Evolutionary conservation across 2,329 filamentous ascomycete genomes (phyloP).

Genomic region (Fusarium robinianum): DNA sequence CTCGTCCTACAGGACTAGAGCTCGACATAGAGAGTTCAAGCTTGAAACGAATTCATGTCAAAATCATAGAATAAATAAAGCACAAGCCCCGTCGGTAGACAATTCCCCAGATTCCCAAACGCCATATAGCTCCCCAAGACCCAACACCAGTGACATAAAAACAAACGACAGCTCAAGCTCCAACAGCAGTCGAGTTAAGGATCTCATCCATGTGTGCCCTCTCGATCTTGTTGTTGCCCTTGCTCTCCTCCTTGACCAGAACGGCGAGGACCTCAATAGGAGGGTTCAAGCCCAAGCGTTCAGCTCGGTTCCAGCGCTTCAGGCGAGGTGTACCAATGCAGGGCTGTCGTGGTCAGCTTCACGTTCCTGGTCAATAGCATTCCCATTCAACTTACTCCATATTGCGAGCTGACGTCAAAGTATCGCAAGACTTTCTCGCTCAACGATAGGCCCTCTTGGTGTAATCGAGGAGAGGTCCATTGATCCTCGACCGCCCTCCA

Average conservation of each 20-base stretch:
- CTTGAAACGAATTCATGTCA: conserved; percentile 9
- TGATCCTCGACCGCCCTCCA: conserved; percentile 75
- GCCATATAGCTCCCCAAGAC: conserved; percentile 27
- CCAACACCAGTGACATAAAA: conserved; percentile 9
- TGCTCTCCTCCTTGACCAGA: conserved; percentile 71
- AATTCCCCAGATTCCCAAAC: conserved; percentile 25
- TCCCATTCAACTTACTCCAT: conserved; percentile 71
- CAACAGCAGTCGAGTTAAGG: conserved; percentile 54
- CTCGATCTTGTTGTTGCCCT: conserved; percentile 58
- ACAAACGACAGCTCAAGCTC: conserved; percentile 34
- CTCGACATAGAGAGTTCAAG: conserved; percentile 27
- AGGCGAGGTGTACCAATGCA: conserved; percentile 82
- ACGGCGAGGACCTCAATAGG: conserved; percentile 91
- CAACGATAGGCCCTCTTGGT: conserved; percentile 72
- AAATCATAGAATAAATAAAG: conserved; percentile 20
- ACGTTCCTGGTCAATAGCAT: not conserved
- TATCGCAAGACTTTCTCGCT: conserved; percentile 88
- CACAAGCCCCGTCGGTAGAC: conserved; percentile 25
- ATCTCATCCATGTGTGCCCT: conserved; percentile 76
- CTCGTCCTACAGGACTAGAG: conserved; percentile 8
- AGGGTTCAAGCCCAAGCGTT: conserved; percentile 80
- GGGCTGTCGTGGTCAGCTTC: conserved; percentile 59
- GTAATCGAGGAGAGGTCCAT: conserved; percentile 71
- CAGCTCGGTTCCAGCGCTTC: conserved; percentile 86
- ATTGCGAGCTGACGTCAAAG: conserved; percentile 91